Evolutionary conservation across 2,329 filamentous ascomycete species (phyloP), one percentile per base, ranked within the genome.

Genomic region (Xylaria sp.): DNA sequence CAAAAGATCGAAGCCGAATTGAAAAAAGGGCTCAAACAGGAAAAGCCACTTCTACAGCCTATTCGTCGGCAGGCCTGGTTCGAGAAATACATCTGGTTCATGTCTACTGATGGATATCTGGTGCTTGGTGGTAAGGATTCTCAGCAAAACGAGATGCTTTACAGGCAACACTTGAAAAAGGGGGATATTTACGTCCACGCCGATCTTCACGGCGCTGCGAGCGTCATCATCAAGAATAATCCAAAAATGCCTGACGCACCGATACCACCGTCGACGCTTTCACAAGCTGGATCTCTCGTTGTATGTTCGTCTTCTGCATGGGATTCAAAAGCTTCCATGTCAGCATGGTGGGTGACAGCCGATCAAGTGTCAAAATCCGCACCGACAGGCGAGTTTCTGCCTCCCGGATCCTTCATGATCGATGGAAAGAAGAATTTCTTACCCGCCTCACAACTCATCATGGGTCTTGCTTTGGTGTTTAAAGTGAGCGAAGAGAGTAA

Each of bases 311-410:
- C 92, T 1, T 88, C 81, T 59, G 94, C 93, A 0, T 99, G 94
- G 94, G 94, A 97, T 62, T 93, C 90, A 1, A 99, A 99, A 74
- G 93, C 93, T 7, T 85, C 91, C 13, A 96, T 97, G 90, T 88
- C 90, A 16, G 92, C 93, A 7, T 99, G 91, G 88, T 99, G 94
- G 94, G 93, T 95, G 0, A 86, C 88, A 63, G 88, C 90, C 1
- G 87, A 93, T 57, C 92, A 97, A 72, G 91, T 99, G 0, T 91
- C 90, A 8, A 97, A 97, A 75, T 90, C 86, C 39, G 87, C 89
- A 0, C 81, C 86, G 0, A 85, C 83, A 0, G 93, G 93, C 23
- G 92, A 95, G 66, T 93, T 90, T 67, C 75, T 99, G 5, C 83
- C 86, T 0, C 80, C 83, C 0, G 94, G 93, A 16, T 84, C 84